Evolutionary conservation across 305 asterid species (phyloP).

Genomic region (Rubia peregrina): DNA sequence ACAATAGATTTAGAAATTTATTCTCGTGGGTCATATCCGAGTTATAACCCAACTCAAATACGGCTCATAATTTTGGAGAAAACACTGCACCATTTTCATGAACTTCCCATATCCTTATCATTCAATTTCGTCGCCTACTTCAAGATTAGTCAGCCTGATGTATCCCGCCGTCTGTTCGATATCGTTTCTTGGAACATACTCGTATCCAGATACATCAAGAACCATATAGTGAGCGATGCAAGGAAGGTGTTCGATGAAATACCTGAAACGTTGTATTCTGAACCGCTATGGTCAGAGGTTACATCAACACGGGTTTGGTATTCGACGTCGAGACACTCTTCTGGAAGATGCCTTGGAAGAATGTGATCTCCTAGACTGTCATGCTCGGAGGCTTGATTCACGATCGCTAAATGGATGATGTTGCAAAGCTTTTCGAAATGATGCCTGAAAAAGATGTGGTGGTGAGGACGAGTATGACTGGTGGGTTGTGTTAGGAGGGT

Average conservation of each 20-base stretch:
- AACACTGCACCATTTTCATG: too few relatives aligned
- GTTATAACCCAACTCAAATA: too few relatives aligned
- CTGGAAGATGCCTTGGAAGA: background rate
- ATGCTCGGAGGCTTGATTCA: background rate
- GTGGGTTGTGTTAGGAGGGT: conserved; percentile 54
- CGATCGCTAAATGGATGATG: background rate
- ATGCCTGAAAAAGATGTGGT: conserved; percentile 51
- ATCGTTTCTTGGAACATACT: conserved; percentile 62
- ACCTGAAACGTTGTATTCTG: conserved; percentile 58
- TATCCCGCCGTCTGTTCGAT: conserved; percentile 43
- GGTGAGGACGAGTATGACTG: conserved; percentile 52
- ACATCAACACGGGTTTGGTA: conserved; percentile 11
- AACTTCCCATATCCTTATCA: too few relatives aligned
- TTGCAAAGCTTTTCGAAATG: background rate
- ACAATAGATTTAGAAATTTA: too few relatives aligned
- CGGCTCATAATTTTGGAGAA: too few relatives aligned
- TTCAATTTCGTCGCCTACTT: conserved; percentile 49
- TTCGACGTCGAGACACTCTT: background rate
- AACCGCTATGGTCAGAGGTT: conserved; percentile 61
- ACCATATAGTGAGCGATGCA: conserved; percentile 48
- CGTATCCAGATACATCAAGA: conserved; percentile 53
- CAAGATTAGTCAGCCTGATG: conserved; percentile 34
- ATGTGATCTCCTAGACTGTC: conserved; percentile 3
- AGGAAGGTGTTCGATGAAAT: conserved; percentile 43
- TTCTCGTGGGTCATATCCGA: too few relatives aligned